Conservation (phyloP, 306 rosid genomes). For the Neltuma alba region DNA sequence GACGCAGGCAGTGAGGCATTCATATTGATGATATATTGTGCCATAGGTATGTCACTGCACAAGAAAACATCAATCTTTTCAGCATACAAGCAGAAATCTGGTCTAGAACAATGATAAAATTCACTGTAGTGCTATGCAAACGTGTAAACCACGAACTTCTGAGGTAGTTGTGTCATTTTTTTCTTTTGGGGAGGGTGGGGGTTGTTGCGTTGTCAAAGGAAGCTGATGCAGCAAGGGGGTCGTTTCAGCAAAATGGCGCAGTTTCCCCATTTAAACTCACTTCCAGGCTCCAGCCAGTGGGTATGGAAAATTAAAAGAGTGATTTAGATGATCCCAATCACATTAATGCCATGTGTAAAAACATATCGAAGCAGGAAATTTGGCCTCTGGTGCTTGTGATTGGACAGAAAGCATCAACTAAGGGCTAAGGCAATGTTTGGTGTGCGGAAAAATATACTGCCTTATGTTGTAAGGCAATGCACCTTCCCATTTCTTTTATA, state of each 20-base stretch:
- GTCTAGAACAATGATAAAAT: not conserved
- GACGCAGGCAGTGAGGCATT: constrained; percentile 71
- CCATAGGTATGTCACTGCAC: constrained; percentile 95
- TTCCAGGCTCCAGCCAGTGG: not conserved
- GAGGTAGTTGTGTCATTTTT: not conserved
- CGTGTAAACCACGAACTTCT: not conserved
- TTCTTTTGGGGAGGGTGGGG: too few species aligned
- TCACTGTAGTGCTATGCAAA: not conserved
- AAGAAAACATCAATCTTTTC: constrained; percentile 21
- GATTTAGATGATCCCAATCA: not conserved
- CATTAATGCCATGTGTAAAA: not conserved
- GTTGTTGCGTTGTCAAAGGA: not conserved
- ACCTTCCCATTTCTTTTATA: not conserved
- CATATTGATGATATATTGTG: constrained; percentile 83
- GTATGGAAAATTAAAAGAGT: not conserved
- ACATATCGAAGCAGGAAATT: not conserved
- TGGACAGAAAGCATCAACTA: not conserved
- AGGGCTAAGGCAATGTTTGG: not conserved
- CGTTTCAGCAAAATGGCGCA: not conserved
- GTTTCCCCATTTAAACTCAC: not conserved
- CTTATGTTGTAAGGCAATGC: not conserved
- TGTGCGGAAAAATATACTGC: not conserved
- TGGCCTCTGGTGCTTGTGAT: not conserved
- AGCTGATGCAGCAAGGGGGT: not conserved
- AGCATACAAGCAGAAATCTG: not conserved